Conservation (phyloP, 2,329 filamentous ascomycete species). For the Colletotrichum lini region DNA sequence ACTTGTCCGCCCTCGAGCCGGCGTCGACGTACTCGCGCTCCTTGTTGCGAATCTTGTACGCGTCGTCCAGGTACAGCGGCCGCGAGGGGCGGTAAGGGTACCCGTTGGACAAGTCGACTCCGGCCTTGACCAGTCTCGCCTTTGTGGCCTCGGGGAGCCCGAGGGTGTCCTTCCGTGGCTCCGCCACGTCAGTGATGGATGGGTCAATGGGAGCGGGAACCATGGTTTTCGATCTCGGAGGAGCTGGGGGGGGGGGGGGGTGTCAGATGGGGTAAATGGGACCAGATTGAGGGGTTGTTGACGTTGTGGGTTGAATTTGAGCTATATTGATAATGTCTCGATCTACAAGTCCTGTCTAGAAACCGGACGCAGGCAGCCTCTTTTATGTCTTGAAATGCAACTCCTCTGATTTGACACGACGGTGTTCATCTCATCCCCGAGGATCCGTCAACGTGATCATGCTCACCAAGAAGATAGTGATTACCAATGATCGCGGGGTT, state of each 20-base stretch:
- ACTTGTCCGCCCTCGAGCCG: slow-evolving; percentile 75
- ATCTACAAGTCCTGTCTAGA: fast-evolving
- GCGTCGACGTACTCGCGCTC: slow-evolving; percentile 71
- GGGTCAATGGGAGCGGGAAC: slow-evolving; percentile 72
- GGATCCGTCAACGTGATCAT: not conserved
- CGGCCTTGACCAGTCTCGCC: slow-evolving; percentile 75
- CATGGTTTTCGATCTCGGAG: slow-evolving; percentile 50
- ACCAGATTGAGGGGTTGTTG: not conserved
- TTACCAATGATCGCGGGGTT: slow-evolving; percentile 40
- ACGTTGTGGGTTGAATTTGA: not conserved
- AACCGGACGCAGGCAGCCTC: not conserved
- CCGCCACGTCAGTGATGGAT: slow-evolving; percentile 73
- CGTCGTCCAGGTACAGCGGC: slow-evolving; percentile 79
- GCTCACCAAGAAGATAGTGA: slow-evolving; percentile 4
- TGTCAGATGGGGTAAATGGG: not conserved
- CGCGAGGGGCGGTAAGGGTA: slow-evolving; percentile 79
- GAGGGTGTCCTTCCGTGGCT: slow-evolving; percentile 75
- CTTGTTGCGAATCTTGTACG: slow-evolving; percentile 74
- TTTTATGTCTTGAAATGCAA: not conserved
- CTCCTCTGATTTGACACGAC: not conserved
- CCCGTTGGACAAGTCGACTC: slow-evolving; percentile 77
- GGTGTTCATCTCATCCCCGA: not conserved
- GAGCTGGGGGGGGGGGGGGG: not conserved
- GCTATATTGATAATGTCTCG: too few species aligned
- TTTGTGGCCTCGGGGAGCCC: slow-evolving; percentile 71